Evolutionary conservation across 805 yeast genomes (phyloP), one percentile per base, ranked within the genome.

Genomic region (Ogataea thermomethanolica): DNA sequence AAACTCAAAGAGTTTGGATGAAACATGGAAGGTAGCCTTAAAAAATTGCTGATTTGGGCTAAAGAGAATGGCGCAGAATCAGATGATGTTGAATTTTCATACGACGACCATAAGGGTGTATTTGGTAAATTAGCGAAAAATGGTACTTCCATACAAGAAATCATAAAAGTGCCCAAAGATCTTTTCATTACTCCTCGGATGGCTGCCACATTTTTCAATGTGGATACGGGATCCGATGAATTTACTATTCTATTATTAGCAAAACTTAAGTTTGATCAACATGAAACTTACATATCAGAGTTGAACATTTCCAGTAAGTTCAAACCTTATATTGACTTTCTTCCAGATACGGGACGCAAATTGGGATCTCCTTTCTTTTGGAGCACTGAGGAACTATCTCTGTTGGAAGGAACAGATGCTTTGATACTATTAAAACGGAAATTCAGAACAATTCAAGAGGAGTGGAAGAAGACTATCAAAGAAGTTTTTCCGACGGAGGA

Each of bases 351-450:
- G 17, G 63, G 72, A 8, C 56, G 53, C 2, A 62, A 66, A 5
- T 68, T 77, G 14, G 70, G 71, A n/a, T 67, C 80, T 8, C 95
- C 96, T 1, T 73, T 75, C 38, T 77, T 76, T 48, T 89, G 90
- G 88, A 64, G 64, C 24, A 55, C 68, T 0, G 64, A 62, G 2
- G 85, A 82, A 30, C 66, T 75, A 39, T 57, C 62, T 5, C 54
- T 70, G 25, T 57, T 89, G 8, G 65, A 70, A 30, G 90, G 90
- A 0, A 82, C 95, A 0, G 90, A 88, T 56, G 67, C 86, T 20
- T 74, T 72, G n/a, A 64, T 71, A 30, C 70, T 81, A 2, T 56
- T 82, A 25, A 67, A 70, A 15, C 69, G 69, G n/a, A 71, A 73
- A 30, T 55, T 77, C 23, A 56, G 53, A 4, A 53, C 54, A 4